Evolutionary conservation across 179 eudicot species (phyloP).

Genomic region (Corrigiola litoralis): DNA sequence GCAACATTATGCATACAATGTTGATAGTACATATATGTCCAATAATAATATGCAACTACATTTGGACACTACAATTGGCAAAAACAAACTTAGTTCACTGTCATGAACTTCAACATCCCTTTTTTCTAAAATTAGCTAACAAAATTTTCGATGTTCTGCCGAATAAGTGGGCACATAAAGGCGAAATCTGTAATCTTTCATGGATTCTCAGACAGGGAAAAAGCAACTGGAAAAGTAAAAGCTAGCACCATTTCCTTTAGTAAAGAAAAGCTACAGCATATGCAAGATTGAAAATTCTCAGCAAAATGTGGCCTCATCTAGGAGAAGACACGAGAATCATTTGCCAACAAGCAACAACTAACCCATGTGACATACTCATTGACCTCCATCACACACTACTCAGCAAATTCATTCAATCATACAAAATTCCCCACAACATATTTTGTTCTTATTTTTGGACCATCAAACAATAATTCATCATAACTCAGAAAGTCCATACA

Average conservation of each 20-base stretch:
- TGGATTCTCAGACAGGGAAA: not conserved
- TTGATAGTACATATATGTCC: no score
- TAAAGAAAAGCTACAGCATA: not conserved
- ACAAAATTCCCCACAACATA: not conserved
- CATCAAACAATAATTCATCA: not conserved
- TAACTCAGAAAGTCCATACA: not conserved
- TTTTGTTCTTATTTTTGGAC: not conserved
- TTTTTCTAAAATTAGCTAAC: no score
- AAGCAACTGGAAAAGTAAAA: constrained; percentile 3
- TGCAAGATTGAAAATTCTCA: not conserved
- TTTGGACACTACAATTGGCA: no score
- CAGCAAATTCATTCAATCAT: not conserved
- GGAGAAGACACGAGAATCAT: not conserved
- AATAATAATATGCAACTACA: no score
- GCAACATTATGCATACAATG: no score
- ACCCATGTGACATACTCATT: constrained; percentile 21
- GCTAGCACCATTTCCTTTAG: constrained; percentile 9
- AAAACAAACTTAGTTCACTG: no score
- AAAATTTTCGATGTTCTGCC: no score
- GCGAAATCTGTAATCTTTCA: not conserved
- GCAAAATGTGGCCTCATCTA: not conserved
- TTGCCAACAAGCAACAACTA: constrained; percentile 8
- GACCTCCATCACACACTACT: not conserved
- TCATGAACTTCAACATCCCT: no score
- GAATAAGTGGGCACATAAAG: no score